Conservation (phyloP, 441 rosid genomes). For the Melastoma candidum region DNA sequence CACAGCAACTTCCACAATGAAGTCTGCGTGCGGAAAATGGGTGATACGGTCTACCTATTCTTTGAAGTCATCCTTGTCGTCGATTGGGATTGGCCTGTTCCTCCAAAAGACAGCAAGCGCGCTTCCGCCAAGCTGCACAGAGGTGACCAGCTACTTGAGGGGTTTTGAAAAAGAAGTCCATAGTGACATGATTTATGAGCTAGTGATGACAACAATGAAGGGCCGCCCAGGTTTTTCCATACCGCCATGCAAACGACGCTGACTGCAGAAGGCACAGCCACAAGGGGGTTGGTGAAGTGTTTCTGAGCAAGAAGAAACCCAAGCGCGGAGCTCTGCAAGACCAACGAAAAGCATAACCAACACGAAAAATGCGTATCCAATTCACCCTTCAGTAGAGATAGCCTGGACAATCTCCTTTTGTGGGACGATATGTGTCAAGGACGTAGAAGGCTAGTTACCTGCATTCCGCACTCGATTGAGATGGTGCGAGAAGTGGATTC, state of each 20-base stretch:
- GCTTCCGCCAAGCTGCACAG: slow-evolving; percentile 81
- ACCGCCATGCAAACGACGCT: slow-evolving; percentile 98
- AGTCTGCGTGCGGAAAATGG: no score
- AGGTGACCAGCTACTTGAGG: slow-evolving; percentile 2
- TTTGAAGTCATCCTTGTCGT: slow-evolving; percentile 90
- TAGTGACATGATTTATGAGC: not conserved
- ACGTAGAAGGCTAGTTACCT: slow-evolving; percentile 29
- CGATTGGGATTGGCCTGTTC: slow-evolving; percentile 56
- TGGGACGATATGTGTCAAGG: not conserved
- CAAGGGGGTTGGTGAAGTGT: slow-evolving; percentile 88
- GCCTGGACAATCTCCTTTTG: not conserved
- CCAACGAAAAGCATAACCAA: not conserved
- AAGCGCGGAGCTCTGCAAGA: slow-evolving; percentile 79
- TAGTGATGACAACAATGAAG: not conserved
- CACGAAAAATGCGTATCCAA: not conserved
- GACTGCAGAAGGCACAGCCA: slow-evolving; percentile 96
- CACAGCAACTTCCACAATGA: no score
- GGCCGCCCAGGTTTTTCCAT: slow-evolving; percentile 17
- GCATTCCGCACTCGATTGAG: slow-evolving; percentile 98
- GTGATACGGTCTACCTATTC: slow-evolving; percentile 23
- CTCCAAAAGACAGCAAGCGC: slow-evolving; percentile 91
- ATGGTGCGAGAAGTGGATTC: slow-evolving; percentile 97
- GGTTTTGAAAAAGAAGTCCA: not conserved
- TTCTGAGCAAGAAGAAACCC: slow-evolving; percentile 90
- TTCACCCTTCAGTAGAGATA: not conserved